These are phyloP conservation scores for Penicillium sp. DNA, from an alignment of 2,329 filamentous ascomycete species.

Conservation along the genomic window DNA sequence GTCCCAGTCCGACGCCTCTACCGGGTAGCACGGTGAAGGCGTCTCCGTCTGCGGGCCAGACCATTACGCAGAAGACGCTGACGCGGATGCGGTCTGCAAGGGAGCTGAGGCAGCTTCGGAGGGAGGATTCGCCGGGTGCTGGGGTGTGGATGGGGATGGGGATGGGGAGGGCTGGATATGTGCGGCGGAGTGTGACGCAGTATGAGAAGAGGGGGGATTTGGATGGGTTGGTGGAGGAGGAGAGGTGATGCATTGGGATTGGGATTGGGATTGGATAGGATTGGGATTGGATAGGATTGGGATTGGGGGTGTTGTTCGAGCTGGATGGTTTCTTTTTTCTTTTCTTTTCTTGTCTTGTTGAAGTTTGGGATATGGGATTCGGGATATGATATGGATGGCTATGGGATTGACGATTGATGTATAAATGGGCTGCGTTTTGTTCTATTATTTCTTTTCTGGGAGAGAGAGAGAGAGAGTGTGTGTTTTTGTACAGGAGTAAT, in stretches of 20 bases:
- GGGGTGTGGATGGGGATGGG: constrained; percentile 21
- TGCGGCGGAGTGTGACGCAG: constrained; percentile 31
- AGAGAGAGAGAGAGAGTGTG: no score
- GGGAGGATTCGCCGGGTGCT: constrained; percentile 19
- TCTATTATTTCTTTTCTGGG: neutral
- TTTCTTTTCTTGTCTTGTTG: neutral
- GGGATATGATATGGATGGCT: neutral
- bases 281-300: constrained; percentile 23
- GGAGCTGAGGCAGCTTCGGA: constrained; percentile 15
- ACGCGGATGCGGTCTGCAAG: constrained; percentile 46
- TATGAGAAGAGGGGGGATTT: constrained; percentile 38
- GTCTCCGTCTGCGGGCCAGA: constrained; percentile 60
- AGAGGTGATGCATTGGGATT: constrained; percentile 29
- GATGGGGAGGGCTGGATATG: constrained; percentile 29
- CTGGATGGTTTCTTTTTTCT: neutral
- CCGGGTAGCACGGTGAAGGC: constrained; percentile 62
- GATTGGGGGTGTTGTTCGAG: neutral
- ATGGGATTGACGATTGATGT: constrained; percentile 11
- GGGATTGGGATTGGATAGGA: constrained; percentile 1
- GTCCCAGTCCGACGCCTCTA: constrained; percentile 58
- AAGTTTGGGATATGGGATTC: neutral
- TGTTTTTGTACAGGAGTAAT: neutral
- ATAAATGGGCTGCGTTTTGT: neutral
- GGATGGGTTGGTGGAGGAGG: constrained; percentile 38
- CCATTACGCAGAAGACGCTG: constrained; percentile 51